phyloP scores from a whole-genome alignment of 2,329 filamentous ascomycete species.

The Cercospora zeae-maydis region DNA sequence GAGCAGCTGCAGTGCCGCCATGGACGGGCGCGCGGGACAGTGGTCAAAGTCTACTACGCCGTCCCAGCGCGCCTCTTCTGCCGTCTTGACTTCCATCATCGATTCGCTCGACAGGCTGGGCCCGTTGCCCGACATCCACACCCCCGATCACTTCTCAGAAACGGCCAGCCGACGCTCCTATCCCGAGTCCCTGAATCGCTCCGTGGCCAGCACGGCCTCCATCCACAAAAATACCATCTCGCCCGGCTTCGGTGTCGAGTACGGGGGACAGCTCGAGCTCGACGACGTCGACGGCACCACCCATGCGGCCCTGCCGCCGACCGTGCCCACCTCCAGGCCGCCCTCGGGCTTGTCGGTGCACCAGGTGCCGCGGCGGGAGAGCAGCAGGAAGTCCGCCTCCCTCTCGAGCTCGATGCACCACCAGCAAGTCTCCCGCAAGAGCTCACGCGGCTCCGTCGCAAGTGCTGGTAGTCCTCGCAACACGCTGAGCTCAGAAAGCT shows the following conservation, averaged over 20 bases:
- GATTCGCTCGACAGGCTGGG: conserved; percentile 51
- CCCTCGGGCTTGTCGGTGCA: conserved; percentile 72
- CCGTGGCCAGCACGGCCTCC: conserved; percentile 26
- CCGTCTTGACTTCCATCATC: conserved; percentile 65
- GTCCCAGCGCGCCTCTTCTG: conserved; percentile 45
- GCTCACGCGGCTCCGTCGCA: conserved; percentile 18
- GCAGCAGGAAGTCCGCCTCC: conserved; percentile 7
- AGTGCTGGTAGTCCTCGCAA: conserved; percentile 35
- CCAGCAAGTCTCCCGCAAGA: conserved; percentile 18
- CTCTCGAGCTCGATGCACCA: conserved; percentile 15
- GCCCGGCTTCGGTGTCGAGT: conserved; percentile 64
- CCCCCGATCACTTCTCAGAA: conserved; percentile 24
- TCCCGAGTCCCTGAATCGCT: conserved; percentile 23
- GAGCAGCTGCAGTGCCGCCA: not conserved
- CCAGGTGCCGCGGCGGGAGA: conserved; percentile 41
- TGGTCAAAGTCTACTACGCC: conserved; percentile 1
- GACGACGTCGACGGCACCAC: conserved; percentile 25
- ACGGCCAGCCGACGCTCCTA: conserved; percentile 23
- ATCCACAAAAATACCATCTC: conserved; percentile 19
- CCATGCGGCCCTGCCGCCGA: conserved; percentile 30
- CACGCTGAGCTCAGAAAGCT: conserved; percentile 35
- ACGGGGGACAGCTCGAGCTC: conserved; percentile 50
- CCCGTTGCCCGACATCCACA: conserved; percentile 23
- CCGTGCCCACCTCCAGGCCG: conserved; percentile 68
- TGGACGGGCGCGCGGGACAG: conserved; percentile 6